These are phyloP conservation scores for Chytriomyces sp. DNA, from an alignment of 192 early-diverging fungal species.

Conservation along the genomic window DNA sequence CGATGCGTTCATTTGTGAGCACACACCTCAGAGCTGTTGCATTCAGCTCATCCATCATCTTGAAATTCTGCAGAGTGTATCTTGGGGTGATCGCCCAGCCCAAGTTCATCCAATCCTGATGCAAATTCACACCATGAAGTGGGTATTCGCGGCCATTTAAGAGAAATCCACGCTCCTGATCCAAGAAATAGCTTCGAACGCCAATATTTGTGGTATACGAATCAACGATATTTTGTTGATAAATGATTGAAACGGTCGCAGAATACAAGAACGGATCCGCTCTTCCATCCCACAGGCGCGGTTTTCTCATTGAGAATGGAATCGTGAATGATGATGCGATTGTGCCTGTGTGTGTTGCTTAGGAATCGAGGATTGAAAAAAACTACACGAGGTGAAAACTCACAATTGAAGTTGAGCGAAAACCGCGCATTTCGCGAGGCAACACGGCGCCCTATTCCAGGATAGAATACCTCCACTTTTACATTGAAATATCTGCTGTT, in stretches of 20 bases:
- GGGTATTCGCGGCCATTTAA: slow-evolving; percentile 18
- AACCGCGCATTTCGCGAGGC: neutral
- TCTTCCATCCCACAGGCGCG: slow-evolving; percentile 24
- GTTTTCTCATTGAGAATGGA: slow-evolving; percentile 16
- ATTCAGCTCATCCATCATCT: slow-evolving; percentile 21
- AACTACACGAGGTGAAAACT: neutral
- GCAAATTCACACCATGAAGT: slow-evolving; percentile 24
- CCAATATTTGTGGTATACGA: slow-evolving; percentile 16
- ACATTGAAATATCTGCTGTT: neutral
- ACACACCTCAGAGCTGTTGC: slow-evolving; percentile 11
- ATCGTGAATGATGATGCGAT: slow-evolving; percentile 9
- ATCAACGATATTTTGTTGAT: slow-evolving; percentile 3
- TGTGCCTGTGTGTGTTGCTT: neutral
- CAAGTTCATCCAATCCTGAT: slow-evolving; percentile 24
- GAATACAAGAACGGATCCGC: slow-evolving; percentile 25
- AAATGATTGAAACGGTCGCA: slow-evolving; percentile 6
- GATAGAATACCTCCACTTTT: neutral
- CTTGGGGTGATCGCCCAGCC: slow-evolving; percentile 18
- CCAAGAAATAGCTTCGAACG: slow-evolving; percentile 10
- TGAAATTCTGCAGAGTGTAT: slow-evolving; percentile 15
- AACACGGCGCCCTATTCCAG: neutral
- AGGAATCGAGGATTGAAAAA: too few relatives aligned
- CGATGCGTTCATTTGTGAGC: neutral
- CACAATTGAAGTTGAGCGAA: neutral
- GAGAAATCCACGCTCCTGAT: slow-evolving; percentile 17